Percentiles rank a stretch among this genome's conserved stretches.
Evolutionary conservation across 129 eudicot species (phyloP).

Genomic region (Sambucus nigra): DNA sequence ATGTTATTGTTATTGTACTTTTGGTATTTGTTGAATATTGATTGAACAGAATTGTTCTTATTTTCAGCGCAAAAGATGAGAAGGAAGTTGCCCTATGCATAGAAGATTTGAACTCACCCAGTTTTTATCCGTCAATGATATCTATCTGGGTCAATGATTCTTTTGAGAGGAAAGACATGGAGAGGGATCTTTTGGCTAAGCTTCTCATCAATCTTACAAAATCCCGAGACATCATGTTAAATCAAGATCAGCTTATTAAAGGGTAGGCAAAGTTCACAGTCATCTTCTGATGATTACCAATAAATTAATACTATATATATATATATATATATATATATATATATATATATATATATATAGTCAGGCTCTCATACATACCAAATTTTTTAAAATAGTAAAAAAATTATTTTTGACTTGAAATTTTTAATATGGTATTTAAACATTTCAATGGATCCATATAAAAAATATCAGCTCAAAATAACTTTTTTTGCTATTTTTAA

Average conservation of each 20-base stretch:
- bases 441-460: too few species aligned
- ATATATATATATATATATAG: too few species aligned
- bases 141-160: slow-evolving; percentile 85
- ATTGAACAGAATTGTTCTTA: not conserved
- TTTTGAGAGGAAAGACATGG: slow-evolving; percentile 81
- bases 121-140: slow-evolving; percentile 75
- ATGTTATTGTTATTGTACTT: not conserved
- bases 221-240: slow-evolving; percentile 48
- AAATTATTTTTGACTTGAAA: too few species aligned
- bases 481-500: too few species aligned
- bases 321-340: too few species aligned
- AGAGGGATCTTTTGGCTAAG: slow-evolving; percentile 64
- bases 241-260: slow-evolving; percentile 48
- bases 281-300: too few species aligned
- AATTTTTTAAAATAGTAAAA: too few species aligned
- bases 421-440: too few species aligned
- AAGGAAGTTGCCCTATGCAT: slow-evolving; percentile 86
- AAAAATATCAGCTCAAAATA: too few species aligned
- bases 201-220: slow-evolving; percentile 66
- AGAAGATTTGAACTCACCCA: slow-evolving; percentile 71
- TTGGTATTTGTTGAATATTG: not conserved
- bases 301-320: too few species aligned
- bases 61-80: slow-evolving; percentile 75
- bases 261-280: slow-evolving; percentile 75
- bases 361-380: too few species aligned